Evolutionary conservation across 768 basidiomycete species (phyloP), one percentile per base, ranked within the genome.

Genomic region (Pleurotus ostreatus): DNA sequence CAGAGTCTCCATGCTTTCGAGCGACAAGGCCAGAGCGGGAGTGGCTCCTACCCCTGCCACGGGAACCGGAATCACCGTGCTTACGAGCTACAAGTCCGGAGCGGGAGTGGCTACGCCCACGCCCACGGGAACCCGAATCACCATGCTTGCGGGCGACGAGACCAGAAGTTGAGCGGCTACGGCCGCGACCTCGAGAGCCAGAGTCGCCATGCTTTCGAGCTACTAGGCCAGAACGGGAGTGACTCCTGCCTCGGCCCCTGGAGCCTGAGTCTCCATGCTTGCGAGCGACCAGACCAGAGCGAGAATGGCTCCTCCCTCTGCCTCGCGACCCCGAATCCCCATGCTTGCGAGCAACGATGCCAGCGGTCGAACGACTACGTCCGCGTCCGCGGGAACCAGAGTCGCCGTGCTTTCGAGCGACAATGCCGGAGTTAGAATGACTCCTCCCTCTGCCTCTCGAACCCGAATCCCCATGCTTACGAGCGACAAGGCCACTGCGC

Each of bases 11-110:
- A 12, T 48, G 47, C 16, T 48, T 48, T 7, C 23, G 47, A 13
- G 47, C 47, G 11, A 48, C 47, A 12, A 48, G 23, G 25, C 47
- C 23, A 26, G 23, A 48, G 23, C 47, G 47, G 30, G 47, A 48
- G 46, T 48, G 46, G 46, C 46, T 48, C 46, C 46, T 48, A 26
- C 46, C 46, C 30, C 46, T 48, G 23, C 23, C 46, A 2, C 39
- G 39, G n/a, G 39, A 41, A 5, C 39, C 4, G 39, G 39, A 41
- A 26, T 26, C 23, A 11, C 47, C 47, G 30, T 48, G 2, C 23
- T 23, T 26, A 26, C 23, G 47, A 26, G 45, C 45, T 12, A 46
- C 45, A 20, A 46, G 45, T 4, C 45, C 45, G 13, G 45, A 46
- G 13, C 45, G 45, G 18, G 46, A 47, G 22, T 47, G 46, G 18